phyloP scores from a whole-genome alignment of 2,329 filamentous ascomycete species.

The Alternaria metachromatica region DNA sequence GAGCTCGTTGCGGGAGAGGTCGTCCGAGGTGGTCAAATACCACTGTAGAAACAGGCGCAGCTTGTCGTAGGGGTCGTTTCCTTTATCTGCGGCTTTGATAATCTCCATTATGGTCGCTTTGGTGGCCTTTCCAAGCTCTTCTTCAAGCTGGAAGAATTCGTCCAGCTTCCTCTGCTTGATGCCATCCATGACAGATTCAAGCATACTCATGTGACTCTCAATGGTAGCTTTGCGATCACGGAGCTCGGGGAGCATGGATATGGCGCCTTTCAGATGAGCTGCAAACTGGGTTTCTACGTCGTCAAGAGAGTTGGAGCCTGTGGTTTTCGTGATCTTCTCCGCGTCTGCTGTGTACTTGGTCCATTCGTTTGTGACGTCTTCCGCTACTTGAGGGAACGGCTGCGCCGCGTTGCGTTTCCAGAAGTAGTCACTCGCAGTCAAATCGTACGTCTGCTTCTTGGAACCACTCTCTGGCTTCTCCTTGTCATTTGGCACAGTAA shows the following conservation, averaged over 20 bases:
- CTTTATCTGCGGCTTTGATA: constrained; percentile 81
- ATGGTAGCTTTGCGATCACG: constrained; percentile 82
- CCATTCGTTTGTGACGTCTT: constrained; percentile 93
- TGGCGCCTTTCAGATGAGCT: constrained; percentile 93
- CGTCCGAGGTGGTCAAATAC: constrained; percentile 86
- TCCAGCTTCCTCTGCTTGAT: constrained; percentile 77
- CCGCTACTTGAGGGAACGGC: constrained; percentile 60
- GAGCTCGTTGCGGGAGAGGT: constrained; percentile 82
- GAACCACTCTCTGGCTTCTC: constrained; percentile 73
- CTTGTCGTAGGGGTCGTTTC: constrained; percentile 85
- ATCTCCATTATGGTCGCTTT: constrained; percentile 75
- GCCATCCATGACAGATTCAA: constrained; percentile 58
- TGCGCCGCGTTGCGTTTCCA: constrained; percentile 88
- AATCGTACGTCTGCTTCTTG: constrained; percentile 89
- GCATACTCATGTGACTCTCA: constrained; percentile 91
- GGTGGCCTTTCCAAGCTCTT: constrained; percentile 87
- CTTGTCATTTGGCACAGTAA: constrained; percentile 83
- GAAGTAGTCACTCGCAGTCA: constrained; percentile 92
- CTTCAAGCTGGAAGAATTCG: constrained; percentile 94
- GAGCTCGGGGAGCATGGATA: constrained; percentile 89
- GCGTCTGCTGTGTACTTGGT: constrained; percentile 96
- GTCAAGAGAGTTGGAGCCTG: constrained; percentile 88
- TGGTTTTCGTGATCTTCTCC: constrained; percentile 92
- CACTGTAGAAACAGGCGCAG: constrained; percentile 95
- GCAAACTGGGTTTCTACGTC: constrained; percentile 91